These are phyloP conservation scores for Cercospora sojina DNA, from an alignment of 2,329 filamentous ascomycete species.

Conservation along the genomic window DNA sequence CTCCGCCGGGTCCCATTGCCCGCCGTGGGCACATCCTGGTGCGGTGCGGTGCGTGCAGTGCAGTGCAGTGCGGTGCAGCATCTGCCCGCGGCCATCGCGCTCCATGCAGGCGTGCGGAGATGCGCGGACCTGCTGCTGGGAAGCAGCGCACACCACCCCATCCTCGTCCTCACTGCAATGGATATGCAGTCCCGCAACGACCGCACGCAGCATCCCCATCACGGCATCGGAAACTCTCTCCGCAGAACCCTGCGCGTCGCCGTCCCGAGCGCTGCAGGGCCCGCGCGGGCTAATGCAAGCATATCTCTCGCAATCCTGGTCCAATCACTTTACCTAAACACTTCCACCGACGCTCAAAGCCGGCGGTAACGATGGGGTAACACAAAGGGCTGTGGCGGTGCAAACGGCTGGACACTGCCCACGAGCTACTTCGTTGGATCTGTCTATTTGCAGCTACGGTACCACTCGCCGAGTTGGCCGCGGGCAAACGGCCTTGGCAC, in stretches of 20 bases:
- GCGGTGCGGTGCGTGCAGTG: background rate
- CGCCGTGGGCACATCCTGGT: background rate
- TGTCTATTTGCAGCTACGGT: slow-evolving; percentile 8
- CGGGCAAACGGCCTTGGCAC: slow-evolving; percentile 9
- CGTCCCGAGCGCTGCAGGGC: slow-evolving; percentile 4
- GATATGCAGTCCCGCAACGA: background rate
- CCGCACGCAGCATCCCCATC: background rate
- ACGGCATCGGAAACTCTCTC: slow-evolving; percentile 6
- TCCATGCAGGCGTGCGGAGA: background rate
- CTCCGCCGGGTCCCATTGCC: background rate
- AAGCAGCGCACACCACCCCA: background rate
- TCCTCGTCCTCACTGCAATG: background rate
- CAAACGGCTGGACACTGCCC: background rate
- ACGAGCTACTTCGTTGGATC: no score
- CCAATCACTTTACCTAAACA: slow-evolving; percentile 15
- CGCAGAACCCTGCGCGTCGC: slow-evolving; percentile 10
- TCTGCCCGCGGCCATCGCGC: background rate
- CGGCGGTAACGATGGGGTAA: slow-evolving; percentile 5
- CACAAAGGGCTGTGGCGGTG: slow-evolving; percentile 10
- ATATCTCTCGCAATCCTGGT: slow-evolving; percentile 10
- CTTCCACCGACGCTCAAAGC: background rate
- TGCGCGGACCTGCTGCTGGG: background rate
- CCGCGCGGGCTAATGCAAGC: slow-evolving; percentile 8
- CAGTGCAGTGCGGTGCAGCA: background rate
- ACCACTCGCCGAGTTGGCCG: slow-evolving; percentile 1